phyloP scores from a whole-genome alignment of 305 asterid genomes.

The Fraxinus ornus region DNA sequence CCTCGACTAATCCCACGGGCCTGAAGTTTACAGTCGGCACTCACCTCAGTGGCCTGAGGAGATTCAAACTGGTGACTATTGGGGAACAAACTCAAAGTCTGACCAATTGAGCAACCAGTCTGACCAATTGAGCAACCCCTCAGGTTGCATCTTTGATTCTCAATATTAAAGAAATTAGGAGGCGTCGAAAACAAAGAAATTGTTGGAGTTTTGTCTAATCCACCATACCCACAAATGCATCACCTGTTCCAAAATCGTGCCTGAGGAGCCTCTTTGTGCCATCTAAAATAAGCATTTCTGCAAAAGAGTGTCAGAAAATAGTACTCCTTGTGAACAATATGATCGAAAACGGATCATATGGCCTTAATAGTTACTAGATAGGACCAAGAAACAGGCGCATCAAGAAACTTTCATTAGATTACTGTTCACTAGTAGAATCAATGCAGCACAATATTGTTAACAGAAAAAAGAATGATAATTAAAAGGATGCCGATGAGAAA shows the following conservation, averaged over 20 bases:
- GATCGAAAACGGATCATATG: not conserved
- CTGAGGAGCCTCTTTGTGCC: not conserved
- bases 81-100: too few relatives aligned
- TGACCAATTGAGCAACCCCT: too few relatives aligned
- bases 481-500: not conserved
- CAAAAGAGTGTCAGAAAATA: not conserved
- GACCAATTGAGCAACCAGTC: too few relatives aligned
- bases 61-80: too few relatives aligned
- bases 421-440: not conserved
- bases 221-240: too few relatives aligned
- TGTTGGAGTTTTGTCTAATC: not conserved
- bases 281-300: not conserved
- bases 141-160: too few relatives aligned
- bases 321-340: not conserved
- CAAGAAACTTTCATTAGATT: not conserved
- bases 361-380: not conserved
- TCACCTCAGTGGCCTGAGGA: too few relatives aligned
- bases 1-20: too few relatives aligned
- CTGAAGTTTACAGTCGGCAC: too few relatives aligned
- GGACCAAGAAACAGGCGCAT: not conserved
- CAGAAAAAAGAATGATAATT: not conserved
- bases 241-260: too few relatives aligned
- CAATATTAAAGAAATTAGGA: not conserved
- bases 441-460: not conserved
- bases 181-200: too few relatives aligned